Percentiles rank a stretch among this genome's conserved stretches.
These are phyloP conservation scores for Penicillium verrucosum DNA, from an alignment of 2,329 filamentous ascomycete species.

Conservation along the genomic window DNA sequence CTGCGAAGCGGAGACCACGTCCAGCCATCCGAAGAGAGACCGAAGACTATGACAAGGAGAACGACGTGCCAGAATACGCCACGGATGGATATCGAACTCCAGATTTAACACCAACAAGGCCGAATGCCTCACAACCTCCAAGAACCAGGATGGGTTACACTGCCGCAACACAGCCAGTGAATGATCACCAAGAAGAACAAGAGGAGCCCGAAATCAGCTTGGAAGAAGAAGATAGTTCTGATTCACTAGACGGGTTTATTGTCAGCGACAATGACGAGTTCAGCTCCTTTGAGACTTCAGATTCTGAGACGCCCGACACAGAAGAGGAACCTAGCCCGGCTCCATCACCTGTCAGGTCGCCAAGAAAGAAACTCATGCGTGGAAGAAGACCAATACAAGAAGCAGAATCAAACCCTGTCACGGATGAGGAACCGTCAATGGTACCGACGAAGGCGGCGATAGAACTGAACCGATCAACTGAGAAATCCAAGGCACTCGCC, in stretches of 20 bases:
- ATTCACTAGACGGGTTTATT: slow-evolving; percentile 43
- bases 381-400: slow-evolving; percentile 30
- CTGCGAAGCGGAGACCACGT: slow-evolving; percentile 23
- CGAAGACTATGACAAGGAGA: slow-evolving; percentile 36
- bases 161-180: slow-evolving; percentile 14
- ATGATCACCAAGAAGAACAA: slow-evolving; percentile 23
- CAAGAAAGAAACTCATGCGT: slow-evolving; percentile 34
- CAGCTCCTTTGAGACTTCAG: slow-evolving; percentile 35
- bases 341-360: slow-evolving; percentile 19
- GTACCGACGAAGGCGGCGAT: not conserved
- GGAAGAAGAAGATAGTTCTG: slow-evolving; percentile 33
- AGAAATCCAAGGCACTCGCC: not conserved
- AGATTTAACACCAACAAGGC: slow-evolving; percentile 21
- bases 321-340: slow-evolving; percentile 22
- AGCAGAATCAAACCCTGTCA: slow-evolving; percentile 11
- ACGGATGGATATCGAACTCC: slow-evolving; percentile 11
- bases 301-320: slow-evolving; percentile 29
- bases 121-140: slow-evolving; percentile 6
- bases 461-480: not conserved
- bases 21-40: slow-evolving; percentile 25
- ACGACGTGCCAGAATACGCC: slow-evolving; percentile 29
- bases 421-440: not conserved
- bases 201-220: slow-evolving; percentile 29
- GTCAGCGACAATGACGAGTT: slow-evolving; percentile 41
- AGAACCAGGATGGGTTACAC: slow-evolving; percentile 11